Percentiles rank a stretch among this genome's conserved stretches.
phyloP scores from a whole-genome alignment of 257 asterid genomes.

The Thymus mandschuricus region DNA sequence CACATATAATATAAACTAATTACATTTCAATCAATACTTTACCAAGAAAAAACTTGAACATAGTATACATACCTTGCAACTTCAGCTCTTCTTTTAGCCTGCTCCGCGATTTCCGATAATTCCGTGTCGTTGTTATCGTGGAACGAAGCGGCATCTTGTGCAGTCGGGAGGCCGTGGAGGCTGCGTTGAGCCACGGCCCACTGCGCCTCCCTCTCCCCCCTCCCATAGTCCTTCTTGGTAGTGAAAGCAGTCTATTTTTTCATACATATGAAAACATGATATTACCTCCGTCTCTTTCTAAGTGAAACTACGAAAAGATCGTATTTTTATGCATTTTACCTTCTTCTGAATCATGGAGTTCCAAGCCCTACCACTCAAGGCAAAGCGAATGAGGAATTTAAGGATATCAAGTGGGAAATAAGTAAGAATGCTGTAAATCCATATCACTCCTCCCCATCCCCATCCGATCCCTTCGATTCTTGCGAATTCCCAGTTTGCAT shows the following conservation, averaged over 20 bases:
- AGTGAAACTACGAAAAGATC: too few species aligned
- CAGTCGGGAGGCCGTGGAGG: constrained; percentile 67
- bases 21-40: too few species aligned
- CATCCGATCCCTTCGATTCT: constrained; percentile 83
- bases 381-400: constrained; percentile 67
- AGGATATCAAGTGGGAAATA: constrained; percentile 82
- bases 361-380: constrained; percentile 80
- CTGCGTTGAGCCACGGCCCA: constrained; percentile 61
- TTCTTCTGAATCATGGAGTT: constrained; percentile 74
- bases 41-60: not conserved
- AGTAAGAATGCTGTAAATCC: constrained; percentile 72
- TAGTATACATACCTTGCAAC: constrained; percentile 58
- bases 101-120: constrained; percentile 70
- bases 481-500: constrained; percentile 73
- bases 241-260: constrained; percentile 72
- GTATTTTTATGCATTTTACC: constrained; percentile 34
- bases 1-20: not conserved
- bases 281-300: too few species aligned
- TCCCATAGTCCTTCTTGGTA: constrained; percentile 81
- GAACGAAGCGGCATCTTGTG: constrained; percentile 32
- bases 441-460: constrained; percentile 88
- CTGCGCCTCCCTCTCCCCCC: constrained; percentile 60
- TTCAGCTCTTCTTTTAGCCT: constrained; percentile 78
- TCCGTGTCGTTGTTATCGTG: constrained; percentile 52
- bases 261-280: not conserved